Percentiles rank a stretch among this genome's conserved stretches.
Evolutionary conservation across 2,329 filamentous ascomycete species (phyloP).

Genomic region (Pseudopithomyces maydicus): DNA sequence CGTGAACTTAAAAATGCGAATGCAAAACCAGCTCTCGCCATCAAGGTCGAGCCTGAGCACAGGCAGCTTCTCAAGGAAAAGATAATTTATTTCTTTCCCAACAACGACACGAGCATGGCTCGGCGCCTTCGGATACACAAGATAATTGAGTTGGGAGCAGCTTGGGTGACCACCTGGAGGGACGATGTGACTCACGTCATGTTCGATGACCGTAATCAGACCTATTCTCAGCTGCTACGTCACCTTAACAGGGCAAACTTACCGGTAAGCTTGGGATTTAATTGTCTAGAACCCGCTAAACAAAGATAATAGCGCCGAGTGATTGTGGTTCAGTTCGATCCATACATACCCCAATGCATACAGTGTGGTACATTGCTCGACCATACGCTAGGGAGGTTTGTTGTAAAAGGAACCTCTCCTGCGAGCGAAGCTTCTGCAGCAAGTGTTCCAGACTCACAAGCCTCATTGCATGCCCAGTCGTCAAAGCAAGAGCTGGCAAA

Average conservation of each 20-base stretch:
- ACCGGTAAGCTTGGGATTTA: constrained; percentile 49
- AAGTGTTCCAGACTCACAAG: constrained; percentile 22
- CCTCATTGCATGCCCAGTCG: constrained; percentile 58
- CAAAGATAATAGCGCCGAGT: constrained; percentile 41
- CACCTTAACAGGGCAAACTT: constrained; percentile 57
- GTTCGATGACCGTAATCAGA: constrained; percentile 68
- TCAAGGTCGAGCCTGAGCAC: constrained; percentile 36
- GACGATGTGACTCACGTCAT: constrained; percentile 74
- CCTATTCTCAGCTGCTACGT: constrained; percentile 66
- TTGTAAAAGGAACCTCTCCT: constrained; percentile 57
- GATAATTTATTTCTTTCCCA: constrained; percentile 71
- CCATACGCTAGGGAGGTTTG: constrained; percentile 63
- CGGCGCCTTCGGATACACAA: constrained; percentile 75
- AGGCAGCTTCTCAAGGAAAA: constrained; percentile 42
- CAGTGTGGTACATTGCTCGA: constrained; percentile 52
- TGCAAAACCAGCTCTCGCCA: constrained; percentile 34
- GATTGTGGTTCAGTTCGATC: constrained; percentile 55
- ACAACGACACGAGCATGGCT: constrained; percentile 71
- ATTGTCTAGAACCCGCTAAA: constrained; percentile 2
- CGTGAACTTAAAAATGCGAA: constrained; percentile 35
- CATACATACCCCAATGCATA: constrained; percentile 52
- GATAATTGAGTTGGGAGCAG: constrained; percentile 68
- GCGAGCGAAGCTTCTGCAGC: constrained; percentile 9
- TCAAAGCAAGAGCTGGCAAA: constrained; percentile 48
- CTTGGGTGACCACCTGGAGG: constrained; percentile 66